These are phyloP conservation scores for Diplogelasinospora grovesii DNA, from an alignment of 495 filamentous ascomycete species.

Conservation along the genomic window DNA sequence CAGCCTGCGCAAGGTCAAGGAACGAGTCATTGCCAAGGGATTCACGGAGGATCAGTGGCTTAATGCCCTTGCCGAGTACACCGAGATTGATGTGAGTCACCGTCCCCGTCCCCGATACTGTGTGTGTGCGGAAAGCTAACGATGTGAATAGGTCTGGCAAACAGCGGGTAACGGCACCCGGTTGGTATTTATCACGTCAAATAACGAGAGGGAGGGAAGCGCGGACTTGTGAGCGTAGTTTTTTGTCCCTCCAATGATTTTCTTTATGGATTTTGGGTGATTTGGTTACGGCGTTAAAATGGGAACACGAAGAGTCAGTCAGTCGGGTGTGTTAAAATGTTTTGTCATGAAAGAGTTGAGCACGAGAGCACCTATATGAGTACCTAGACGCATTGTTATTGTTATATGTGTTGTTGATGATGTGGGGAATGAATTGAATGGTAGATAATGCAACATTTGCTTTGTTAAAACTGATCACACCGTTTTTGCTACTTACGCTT, in stretches of 20 bases:
- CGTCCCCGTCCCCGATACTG: not conserved
- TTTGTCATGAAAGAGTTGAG: too few relatives aligned
- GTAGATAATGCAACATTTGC: too few relatives aligned
- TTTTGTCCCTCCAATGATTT: too few relatives aligned
- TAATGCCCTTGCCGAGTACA: slow-evolving; percentile 82
- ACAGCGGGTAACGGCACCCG: slow-evolving; percentile 78
- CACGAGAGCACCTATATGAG: too few relatives aligned
- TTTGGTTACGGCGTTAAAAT: too few relatives aligned
- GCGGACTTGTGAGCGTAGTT: slow-evolving; percentile 16
- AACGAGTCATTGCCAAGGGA: slow-evolving; percentile 88
- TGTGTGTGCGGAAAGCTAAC: slow-evolving; percentile 14
- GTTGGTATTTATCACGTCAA: slow-evolving; percentile 63
- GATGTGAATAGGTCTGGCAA: slow-evolving; percentile 75
- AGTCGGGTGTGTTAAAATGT: too few relatives aligned
- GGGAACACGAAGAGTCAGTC: too few relatives aligned
- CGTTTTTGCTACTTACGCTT: too few relatives aligned
- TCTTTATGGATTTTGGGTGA: not conserved
- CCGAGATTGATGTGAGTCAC: slow-evolving; percentile 71
- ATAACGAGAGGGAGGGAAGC: slow-evolving; percentile 30
- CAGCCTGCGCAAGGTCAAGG: slow-evolving; percentile 77
- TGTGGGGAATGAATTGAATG: too few relatives aligned
- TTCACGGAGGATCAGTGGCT: slow-evolving; percentile 92
- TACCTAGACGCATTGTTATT: too few relatives aligned
- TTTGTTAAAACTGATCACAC: too few relatives aligned
- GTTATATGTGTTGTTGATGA: too few relatives aligned